These are phyloP conservation scores for Punica granatum DNA, from an alignment of 345 rosid species.

Conservation along the genomic window DNA sequence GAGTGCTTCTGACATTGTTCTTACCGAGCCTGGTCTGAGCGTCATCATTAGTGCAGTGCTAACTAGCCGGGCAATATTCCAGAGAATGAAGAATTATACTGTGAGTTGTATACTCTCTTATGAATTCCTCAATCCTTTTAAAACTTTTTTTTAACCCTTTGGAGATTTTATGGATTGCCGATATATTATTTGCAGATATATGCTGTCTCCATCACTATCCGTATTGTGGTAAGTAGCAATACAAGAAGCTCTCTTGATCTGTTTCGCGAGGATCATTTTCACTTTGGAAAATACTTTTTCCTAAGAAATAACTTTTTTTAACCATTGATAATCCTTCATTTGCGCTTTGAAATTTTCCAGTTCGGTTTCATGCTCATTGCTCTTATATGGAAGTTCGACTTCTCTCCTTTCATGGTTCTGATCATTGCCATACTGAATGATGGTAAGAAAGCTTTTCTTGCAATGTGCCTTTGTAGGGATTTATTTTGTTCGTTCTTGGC, in stretches of 20 bases:
- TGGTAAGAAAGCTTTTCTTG: constrained; percentile 33
- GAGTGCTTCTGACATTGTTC: constrained; percentile 66
- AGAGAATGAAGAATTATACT: constrained; percentile 94
- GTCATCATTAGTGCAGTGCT: constrained; percentile 89
- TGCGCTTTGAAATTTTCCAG: constrained; percentile 34
- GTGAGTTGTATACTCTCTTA: constrained; percentile 23
- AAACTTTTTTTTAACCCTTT: not conserved
- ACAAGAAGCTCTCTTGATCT: not conserved
- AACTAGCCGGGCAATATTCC: constrained; percentile 85
- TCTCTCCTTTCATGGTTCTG: constrained; percentile 95
- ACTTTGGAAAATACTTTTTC: not conserved
- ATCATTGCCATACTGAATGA: constrained; percentile 90
- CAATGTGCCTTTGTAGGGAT: not conserved
- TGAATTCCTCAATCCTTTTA: not conserved
- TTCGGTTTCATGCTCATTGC: constrained; percentile 87
- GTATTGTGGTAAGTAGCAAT: constrained; percentile 59
- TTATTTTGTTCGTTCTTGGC: not conserved
- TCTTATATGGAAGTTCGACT: constrained; percentile 77
- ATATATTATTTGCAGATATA: constrained; percentile 43
- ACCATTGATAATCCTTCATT: not conserved
- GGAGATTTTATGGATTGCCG: not conserved
- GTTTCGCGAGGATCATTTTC: not conserved
- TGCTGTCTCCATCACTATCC: constrained; percentile 94
- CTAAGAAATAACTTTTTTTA: not conserved
- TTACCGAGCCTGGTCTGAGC: constrained; percentile 83